Conservation (phyloP, 2,329 filamentous ascomycete species). For the Aspergillus proliferans region DNA sequence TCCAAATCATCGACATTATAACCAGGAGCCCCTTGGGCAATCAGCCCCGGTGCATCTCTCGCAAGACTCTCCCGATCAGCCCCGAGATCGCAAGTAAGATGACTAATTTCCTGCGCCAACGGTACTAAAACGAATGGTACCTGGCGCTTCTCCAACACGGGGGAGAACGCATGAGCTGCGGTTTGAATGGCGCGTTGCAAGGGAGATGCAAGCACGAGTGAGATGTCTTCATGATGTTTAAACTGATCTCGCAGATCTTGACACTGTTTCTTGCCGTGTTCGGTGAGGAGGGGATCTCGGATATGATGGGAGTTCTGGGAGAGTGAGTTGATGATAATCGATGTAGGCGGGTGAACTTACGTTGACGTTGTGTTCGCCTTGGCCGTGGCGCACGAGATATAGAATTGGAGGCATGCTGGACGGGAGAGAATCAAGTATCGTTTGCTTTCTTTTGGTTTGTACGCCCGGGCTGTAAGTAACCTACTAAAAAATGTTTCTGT, state of each 20-base stretch:
- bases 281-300: constrained; percentile 5
- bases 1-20: constrained; percentile 2
- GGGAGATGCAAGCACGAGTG: constrained; percentile 6
- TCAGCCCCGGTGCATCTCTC: constrained; percentile 1
- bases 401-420: constrained; percentile 17
- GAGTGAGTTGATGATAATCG: not conserved
- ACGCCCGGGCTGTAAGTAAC: too few species aligned
- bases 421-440: not conserved
- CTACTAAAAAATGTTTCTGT: too few species aligned
- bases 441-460: not conserved
- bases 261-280: constrained; percentile 5
- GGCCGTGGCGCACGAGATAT: constrained; percentile 8
- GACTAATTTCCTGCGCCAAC: constrained; percentile 9
- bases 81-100: constrained; percentile 4
- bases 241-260: constrained; percentile 2
- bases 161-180: constrained; percentile 5
- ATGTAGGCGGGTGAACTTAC: not conserved
- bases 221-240: constrained; percentile 1
- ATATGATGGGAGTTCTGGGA: constrained; percentile 5
- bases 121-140: constrained; percentile 6
- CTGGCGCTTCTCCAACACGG: constrained; percentile 4
- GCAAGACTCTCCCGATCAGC: constrained; percentile 1
- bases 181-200: constrained; percentile 9
- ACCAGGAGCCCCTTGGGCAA: not conserved
- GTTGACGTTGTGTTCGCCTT: constrained; percentile 12